Evolutionary conservation across 2,329 filamentous ascomycete genomes (phyloP).

Genomic region (Knoxdaviesia capensis): DNA sequence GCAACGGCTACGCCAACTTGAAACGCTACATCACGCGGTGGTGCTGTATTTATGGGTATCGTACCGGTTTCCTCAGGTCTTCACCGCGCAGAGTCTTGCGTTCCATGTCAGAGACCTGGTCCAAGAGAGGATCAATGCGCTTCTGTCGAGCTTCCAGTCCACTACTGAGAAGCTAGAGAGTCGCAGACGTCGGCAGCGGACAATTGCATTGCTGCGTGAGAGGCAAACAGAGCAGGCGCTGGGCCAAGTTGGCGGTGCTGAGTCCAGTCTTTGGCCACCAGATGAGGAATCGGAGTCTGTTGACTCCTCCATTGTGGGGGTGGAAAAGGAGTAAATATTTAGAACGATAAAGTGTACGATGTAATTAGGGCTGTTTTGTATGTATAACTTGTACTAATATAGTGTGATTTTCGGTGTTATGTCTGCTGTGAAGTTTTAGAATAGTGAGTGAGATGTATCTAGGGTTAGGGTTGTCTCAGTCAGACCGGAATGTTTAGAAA

Average conservation of each 20-base stretch:
- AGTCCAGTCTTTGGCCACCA: background rate
- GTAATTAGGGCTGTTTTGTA: background rate
- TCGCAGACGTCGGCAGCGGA: constrained; percentile 12
- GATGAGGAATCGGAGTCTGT: no score
- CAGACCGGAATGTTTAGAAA: no score
- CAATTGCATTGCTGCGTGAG: constrained; percentile 4
- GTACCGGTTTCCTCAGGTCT: constrained; percentile 69
- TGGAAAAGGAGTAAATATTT: background rate
- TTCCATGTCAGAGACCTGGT: constrained; percentile 61
- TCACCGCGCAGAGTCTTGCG: constrained; percentile 53
- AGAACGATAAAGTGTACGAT: background rate
- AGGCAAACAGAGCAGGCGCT: constrained; percentile 8
- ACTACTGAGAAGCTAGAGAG: constrained; percentile 14
- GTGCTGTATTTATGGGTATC: constrained; percentile 86
- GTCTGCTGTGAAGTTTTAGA: no score
- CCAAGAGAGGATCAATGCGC: constrained; percentile 46
- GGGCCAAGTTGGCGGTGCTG: constrained; percentile 4
- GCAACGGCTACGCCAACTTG: constrained; percentile 46
- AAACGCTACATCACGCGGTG: constrained; percentile 61
- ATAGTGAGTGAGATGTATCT: no score
- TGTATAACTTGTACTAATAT: background rate
- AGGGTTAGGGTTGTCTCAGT: no score
- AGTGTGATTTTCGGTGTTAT: no score
- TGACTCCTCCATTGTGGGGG: no score
- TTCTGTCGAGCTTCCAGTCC: constrained; percentile 28